Evolutionary conservation across 352 stramenopile species (phyloP), one percentile per base, ranked within the genome.

Genomic region (Phytophthora hybrid): DNA sequence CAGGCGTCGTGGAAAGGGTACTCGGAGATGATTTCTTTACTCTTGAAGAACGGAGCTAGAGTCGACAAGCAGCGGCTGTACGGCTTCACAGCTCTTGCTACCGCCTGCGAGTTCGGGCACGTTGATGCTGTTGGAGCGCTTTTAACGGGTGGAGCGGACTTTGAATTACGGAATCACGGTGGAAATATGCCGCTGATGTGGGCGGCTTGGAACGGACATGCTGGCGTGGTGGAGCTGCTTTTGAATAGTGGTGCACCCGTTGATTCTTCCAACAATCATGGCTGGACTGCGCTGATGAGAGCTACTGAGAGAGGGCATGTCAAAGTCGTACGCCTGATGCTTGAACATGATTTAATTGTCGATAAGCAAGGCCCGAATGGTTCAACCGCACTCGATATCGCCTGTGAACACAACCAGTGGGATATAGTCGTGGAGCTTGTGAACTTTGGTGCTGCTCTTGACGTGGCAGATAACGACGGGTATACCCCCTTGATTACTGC

Each of bases 401-500:
- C 59, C 21, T 57, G 59, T 13, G 44, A 57, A 6, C 29, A 57
- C 16, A 31, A 46, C 21, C 59, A 65, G 56, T 29, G 46, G 9
- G 58, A 46, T 1, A 14, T 56, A 18, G 58, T 46, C 1, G 18
- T 39, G 29, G 16, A 16, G 10, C 44, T 65, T 26, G 11, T 46
- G 23, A 26, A 55, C 26, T 34, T 6, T 19, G 58, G 59, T 9
- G 59, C 46, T 6, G 26, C 8, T 29, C 14, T 58, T 49, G 46
- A 65, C 3, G 7, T 61, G 31, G 13, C 55, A n/a, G 39, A 63
- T 13, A 19, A 63, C 19, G 37, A 52, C 4, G 57, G 57, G 2
- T 54, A 54, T n/a, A 63, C 57, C 6, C 37, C 57, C 2, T 37
- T 63, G 14, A 63, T 61, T 31, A 61, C 55, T 10, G 55, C 55